Evolutionary conservation across 805 yeast genomes (phyloP), one percentile per base, ranked within the genome.

Genomic region (Torulaspora delbrueckii): DNA sequence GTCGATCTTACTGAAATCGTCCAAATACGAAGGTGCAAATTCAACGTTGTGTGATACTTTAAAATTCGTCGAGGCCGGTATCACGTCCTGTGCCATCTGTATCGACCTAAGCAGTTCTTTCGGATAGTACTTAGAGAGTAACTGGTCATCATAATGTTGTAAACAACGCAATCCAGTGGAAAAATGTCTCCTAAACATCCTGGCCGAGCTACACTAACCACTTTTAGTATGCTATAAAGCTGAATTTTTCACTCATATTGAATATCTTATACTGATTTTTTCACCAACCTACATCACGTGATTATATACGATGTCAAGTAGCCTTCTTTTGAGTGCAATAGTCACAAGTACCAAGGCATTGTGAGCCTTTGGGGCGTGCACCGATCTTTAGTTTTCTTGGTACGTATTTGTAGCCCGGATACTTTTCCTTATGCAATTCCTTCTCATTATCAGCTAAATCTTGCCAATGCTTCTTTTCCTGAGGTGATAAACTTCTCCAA

Each of bases 401-500:
- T 26, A 86, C 77, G 65, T 88, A 88, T 54, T 91, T 78, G 67
- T 88, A 88, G 45, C 88, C 88, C 3, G 96, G 96, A 62, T 87
- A 88, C 59, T 86, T 83, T 55, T 81, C 81, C 22, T 26, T 33
- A 18, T 40, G 96, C 53, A 78, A 75, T 50, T 77, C 75, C 70
- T 88, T 89, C 61, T 88, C 96, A 25, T 16, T 24, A 31, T 25
- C 57, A 19, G 95, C 93, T 52, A 84, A 74, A 46, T 75, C 76
- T 54, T 80, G 81, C 96, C 96, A 88, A 61, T 81, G 79, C 18
- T 80, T 82, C 62, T 84, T 82, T 47, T 86, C 93, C 22, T 75
- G 76, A 2, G 57, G 58, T 1, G 65, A 42, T n/a, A 72, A 48
- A 28, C 62, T 63, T 52, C 74, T 66, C 76, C 76, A 72, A 47